Conservation (phyloP, 768 basidiomycete species). For the Candolleomyces efflorescens region DNA sequence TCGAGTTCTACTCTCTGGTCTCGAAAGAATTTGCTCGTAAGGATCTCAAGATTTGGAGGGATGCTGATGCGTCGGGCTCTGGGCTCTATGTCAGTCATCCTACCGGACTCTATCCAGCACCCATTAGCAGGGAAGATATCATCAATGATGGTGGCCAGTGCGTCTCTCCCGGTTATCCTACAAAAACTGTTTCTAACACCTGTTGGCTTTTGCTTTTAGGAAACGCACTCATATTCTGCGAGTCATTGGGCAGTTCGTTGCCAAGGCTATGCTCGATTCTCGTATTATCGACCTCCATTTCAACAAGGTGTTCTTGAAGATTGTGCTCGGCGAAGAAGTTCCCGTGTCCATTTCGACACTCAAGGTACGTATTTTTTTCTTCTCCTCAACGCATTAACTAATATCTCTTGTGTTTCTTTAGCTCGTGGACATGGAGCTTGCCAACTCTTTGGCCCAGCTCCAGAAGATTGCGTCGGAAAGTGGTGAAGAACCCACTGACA, state of each 20-base stretch:
- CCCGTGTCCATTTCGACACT: conserved; percentile 81
- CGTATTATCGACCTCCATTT: conserved; percentile 95
- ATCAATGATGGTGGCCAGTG: conserved; percentile 73
- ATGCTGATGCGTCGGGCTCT: conserved; percentile 60
- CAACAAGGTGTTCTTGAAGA: conserved; percentile 92
- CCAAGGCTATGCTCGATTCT: conserved; percentile 95
- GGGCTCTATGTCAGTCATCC: conserved; percentile 82
- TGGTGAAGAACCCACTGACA: conserved; percentile 41
- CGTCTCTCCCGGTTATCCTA: conserved; percentile 22
- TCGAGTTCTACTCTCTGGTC: conserved; percentile 98
- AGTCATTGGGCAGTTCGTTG: conserved; percentile 93
- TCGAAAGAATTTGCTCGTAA: conserved; percentile 92
- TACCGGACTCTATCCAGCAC: conserved; percentile 83
- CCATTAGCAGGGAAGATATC: conserved; percentile 66
- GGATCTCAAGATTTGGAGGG: conserved; percentile 89
- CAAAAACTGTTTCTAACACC: background rate
- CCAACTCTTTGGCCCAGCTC: conserved; percentile 79
- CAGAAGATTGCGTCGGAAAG: conserved; percentile 58
- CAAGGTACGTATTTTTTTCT: conserved; percentile 44
- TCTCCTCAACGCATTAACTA: conserved; percentile 6
- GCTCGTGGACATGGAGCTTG: conserved; percentile 83
- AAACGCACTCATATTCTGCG: conserved; percentile 84
- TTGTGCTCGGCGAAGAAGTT: conserved; percentile 83
- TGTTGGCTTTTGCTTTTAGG: conserved; percentile 31
- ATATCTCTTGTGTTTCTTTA: conserved; percentile 25